These are phyloP conservation scores for Pythium brassicae DNA, from an alignment of 352 stramenopile species.

Conservation along the genomic window DNA sequence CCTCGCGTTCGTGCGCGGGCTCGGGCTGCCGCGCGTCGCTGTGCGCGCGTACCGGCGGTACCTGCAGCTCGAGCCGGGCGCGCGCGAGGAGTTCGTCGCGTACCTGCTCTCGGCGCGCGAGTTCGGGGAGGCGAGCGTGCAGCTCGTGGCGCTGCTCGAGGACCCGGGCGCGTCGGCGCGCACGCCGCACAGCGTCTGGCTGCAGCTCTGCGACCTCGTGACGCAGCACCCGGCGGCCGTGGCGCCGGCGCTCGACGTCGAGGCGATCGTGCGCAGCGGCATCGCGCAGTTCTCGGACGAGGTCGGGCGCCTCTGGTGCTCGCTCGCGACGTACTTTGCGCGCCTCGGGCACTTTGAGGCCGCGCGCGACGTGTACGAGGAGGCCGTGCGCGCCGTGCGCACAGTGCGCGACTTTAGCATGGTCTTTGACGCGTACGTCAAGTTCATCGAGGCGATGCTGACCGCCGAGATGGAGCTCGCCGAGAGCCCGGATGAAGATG, in stretches of 20 bases:
- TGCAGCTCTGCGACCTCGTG: conserved; percentile 96
- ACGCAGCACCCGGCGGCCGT: conserved; percentile 92
- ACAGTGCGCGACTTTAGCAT: conserved; percentile 97
- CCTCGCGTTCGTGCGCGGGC: conserved; percentile 83
- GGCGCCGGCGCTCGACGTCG: conserved; percentile 89
- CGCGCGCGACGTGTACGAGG: conserved; percentile 96
- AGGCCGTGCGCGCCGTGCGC: conserved; percentile 67
- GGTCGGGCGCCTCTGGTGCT: conserved; percentile 96
- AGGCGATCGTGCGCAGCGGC: conserved; percentile 93
- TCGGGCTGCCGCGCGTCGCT: conserved; percentile 71
- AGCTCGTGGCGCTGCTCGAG: conserved; percentile 82
- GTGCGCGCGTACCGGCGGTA: conserved; percentile 87
- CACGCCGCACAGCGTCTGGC: conserved; percentile 95
- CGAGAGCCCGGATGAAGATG: conserved; percentile 49
- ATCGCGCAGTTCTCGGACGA: conserved; percentile 94
- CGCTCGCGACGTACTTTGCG: conserved; percentile 97
- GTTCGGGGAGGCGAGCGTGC: conserved; percentile 76
- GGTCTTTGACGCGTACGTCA: conserved; percentile 98
- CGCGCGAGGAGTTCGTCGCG: conserved; percentile 71
- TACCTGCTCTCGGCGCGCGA: conserved; percentile 71
- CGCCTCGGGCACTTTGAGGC: conserved; percentile 95
- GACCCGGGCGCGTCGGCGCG: conserved; percentile 51
- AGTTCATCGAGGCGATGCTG: conserved; percentile 98
- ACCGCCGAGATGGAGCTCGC: conserved; percentile 93
- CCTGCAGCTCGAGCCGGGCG: conserved; percentile 75